phyloP scores from a whole-genome alignment of 169 alveolate species.

The Pseudocohnilembus persalinus region DNA sequence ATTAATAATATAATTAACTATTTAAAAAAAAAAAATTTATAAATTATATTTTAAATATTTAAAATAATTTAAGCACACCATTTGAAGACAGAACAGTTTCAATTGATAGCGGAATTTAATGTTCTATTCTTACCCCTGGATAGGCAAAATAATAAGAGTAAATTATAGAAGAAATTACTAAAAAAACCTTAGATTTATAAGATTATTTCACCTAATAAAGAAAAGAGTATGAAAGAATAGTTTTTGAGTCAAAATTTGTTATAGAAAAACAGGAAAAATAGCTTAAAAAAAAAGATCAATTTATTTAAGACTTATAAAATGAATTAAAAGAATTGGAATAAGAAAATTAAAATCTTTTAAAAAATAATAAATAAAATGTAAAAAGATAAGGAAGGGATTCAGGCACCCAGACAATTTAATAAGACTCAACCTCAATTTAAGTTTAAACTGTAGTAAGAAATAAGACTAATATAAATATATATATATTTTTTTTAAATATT shows the following conservation, averaged over 20 bases:
- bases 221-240: not conserved
- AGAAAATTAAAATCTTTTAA: too few relatives aligned
- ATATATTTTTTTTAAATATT: too few relatives aligned
- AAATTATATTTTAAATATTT: too few relatives aligned
- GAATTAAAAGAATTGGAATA: not conserved
- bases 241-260: not conserved
- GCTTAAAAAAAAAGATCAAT: not conserved
- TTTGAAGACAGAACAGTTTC: not conserved
- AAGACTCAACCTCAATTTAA: not conserved
- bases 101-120: not conserved
- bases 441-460: not conserved
- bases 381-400: not conserved
- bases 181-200: not conserved
- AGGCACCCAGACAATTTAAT: not conserved
- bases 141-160: not conserved
- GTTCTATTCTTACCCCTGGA: not conserved
- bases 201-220: not conserved
- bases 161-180: not conserved
- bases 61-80: too few relatives aligned
- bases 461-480: too few relatives aligned
- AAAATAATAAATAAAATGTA: too few relatives aligned
- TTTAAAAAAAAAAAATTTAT: too few relatives aligned
- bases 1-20: too few relatives aligned
- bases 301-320: not conserved
- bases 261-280: not conserved